A percentile compares a stretch with the other conserved stretches of the same genome.
Evolutionary conservation across 768 basidiomycete genomes (phyloP).

Genomic region (Amanita inopinata): DNA sequence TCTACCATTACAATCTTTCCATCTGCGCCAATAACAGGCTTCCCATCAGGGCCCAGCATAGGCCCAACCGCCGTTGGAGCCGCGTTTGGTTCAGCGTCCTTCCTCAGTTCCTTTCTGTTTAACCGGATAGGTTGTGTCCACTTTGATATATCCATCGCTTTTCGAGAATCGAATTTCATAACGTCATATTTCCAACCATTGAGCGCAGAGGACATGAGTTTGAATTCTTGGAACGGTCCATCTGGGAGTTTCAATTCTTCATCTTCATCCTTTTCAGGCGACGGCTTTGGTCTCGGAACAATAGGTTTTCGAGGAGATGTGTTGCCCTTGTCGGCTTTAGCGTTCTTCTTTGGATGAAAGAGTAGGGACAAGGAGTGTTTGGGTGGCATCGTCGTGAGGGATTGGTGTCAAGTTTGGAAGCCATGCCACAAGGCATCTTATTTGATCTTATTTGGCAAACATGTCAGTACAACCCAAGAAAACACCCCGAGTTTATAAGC

Average conservation of each 20-base stretch:
- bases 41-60: constrained; percentile 78
- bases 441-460: constrained; percentile 2
- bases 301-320: constrained; percentile 30
- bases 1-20: constrained; percentile 78
- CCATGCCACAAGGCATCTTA: not conserved
- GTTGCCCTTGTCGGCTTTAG: constrained; percentile 21
- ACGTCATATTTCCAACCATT: constrained; percentile 90
- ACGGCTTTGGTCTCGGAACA: constrained; percentile 29
- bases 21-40: constrained; percentile 70
- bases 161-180: constrained; percentile 81
- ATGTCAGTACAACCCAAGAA: not conserved
- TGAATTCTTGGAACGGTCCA: constrained; percentile 65
- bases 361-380: constrained; percentile 37
- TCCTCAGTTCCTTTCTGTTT: constrained; percentile 74
- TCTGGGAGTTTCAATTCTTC: constrained; percentile 50
- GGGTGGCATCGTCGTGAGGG: constrained; percentile 27
- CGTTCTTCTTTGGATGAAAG: constrained; percentile 62
- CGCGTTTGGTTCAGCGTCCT: constrained; percentile 27
- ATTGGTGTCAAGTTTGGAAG: not conserved
- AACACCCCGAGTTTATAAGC: not conserved
- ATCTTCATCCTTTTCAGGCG: constrained; percentile 35
- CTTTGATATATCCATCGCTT: constrained; percentile 53
- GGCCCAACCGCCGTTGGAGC: constrained; percentile 50
- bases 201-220: constrained; percentile 67
- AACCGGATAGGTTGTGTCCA: constrained; percentile 77